phyloP scores from a whole-genome alignment of 257 asterid species.

The Anisodus tanguticus region DNA sequence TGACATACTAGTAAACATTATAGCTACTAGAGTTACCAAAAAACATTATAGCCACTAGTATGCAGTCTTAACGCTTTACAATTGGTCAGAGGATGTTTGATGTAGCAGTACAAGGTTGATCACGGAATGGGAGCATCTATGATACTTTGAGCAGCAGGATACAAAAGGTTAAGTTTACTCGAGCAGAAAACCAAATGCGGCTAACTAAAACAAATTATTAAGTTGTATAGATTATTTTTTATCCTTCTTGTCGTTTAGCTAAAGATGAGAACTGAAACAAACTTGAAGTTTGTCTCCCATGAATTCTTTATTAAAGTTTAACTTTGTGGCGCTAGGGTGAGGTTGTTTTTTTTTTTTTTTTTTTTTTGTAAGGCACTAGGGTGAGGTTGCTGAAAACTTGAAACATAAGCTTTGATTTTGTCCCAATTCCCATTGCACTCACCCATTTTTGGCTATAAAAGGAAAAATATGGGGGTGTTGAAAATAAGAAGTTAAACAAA shows the following conservation, averaged over 20 bases:
- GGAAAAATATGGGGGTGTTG: background rate
- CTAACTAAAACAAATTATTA: background rate
- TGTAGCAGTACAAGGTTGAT: background rate
- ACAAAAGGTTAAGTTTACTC: background rate
- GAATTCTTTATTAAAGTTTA: background rate
- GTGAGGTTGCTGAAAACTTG: conserved; percentile 19
- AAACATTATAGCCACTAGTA: background rate
- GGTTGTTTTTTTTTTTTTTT: too few relatives aligned
- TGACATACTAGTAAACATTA: background rate
- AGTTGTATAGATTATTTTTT: background rate
- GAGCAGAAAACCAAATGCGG: background rate
- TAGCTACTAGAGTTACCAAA: too few relatives aligned
- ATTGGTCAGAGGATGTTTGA: background rate
- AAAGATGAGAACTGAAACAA: conserved; percentile 11
- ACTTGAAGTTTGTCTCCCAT: conserved; percentile 12
- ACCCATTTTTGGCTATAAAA: background rate
- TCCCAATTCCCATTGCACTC: background rate
- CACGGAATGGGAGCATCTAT: background rate
- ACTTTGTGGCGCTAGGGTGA: background rate
- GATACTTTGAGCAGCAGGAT: background rate
- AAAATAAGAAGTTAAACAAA: background rate
- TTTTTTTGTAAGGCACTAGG: too few relatives aligned
- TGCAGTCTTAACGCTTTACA: conserved; percentile 13
- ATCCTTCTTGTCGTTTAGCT: background rate
- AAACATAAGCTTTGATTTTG: background rate